These are phyloP conservation scores for Debaryomyces sp. DNA, from an alignment of 1,139 yeast genomes.

Conservation along the genomic window DNA sequence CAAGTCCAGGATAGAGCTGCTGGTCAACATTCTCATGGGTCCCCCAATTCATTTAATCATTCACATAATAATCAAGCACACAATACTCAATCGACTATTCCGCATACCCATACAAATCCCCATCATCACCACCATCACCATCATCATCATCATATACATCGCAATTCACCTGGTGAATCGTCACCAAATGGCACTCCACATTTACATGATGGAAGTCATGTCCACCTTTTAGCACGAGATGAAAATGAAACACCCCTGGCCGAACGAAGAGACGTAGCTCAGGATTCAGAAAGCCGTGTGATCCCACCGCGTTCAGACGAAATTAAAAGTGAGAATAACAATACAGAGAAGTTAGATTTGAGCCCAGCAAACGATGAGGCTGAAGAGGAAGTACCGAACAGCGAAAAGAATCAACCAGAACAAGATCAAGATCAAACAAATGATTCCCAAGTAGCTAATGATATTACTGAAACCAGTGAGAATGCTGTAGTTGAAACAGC, in stretches of 20 bases:
- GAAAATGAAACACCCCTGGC: background rate
- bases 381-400: background rate
- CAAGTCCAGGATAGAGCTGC: background rate
- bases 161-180: conserved; percentile 2
- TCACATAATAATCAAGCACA: background rate
- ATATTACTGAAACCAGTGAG: background rate
- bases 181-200: conserved; percentile 4
- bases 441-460: background rate
- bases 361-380: conserved; percentile 2
- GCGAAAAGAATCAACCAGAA: background rate
- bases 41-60: background rate
- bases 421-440: background rate
- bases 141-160: conserved; percentile 15
- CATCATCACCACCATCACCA: conserved; percentile 16
- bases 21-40: background rate
- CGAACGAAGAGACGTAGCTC: background rate
- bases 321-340: background rate
- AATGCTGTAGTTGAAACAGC: conserved; percentile 8
- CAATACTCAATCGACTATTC: conserved; percentile 2
- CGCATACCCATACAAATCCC: conserved; percentile 16
- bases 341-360: background rate
- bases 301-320: background rate
- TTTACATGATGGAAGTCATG: conserved; percentile 1
- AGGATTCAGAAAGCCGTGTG: background rate
- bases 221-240: background rate